Evolutionary conservation across 169 alveolate genomes (phyloP).

Genomic region (Theileria luwenshuni): DNA sequence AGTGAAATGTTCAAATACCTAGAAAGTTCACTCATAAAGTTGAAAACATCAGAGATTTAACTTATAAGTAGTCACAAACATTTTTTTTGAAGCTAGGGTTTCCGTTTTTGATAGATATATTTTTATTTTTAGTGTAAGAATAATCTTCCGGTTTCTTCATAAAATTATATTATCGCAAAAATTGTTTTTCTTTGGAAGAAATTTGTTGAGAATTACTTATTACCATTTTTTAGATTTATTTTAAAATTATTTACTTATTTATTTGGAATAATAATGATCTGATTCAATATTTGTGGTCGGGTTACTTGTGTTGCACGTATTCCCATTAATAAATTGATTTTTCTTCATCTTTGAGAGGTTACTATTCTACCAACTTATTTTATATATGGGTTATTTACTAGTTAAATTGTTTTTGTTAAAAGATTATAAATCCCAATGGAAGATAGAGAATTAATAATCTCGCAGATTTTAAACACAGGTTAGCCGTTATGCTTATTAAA

Average conservation of each 20-base stretch:
- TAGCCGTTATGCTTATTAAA: slow-evolving; percentile 3
- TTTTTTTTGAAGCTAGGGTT: too few relatives aligned
- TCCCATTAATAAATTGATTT: slow-evolving; percentile 20
- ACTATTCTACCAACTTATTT: slow-evolving; percentile 1
- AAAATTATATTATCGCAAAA: too few relatives aligned
- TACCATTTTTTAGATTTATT: too few relatives aligned
- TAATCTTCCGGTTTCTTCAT: too few relatives aligned
- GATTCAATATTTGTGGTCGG: slow-evolving; percentile 18
- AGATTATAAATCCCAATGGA: slow-evolving; percentile 11
- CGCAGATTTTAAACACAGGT: slow-evolving; percentile 12
- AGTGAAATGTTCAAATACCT: too few relatives aligned
- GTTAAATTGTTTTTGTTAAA: neutral
- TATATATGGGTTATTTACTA: slow-evolving; percentile 9
- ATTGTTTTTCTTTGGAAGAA: too few relatives aligned
- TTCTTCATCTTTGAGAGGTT: slow-evolving; percentile 7
- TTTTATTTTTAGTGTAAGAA: too few relatives aligned
- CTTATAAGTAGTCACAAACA: too few relatives aligned
- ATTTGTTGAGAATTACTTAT: too few relatives aligned
- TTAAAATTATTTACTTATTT: neutral
- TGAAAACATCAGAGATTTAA: too few relatives aligned
- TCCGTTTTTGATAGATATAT: too few relatives aligned
- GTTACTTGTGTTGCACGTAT: slow-evolving; percentile 28
- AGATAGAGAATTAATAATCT: slow-evolving; percentile 17
- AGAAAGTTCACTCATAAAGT: too few relatives aligned
- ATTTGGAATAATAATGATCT: slow-evolving; percentile 6